phyloP scores from a whole-genome alignment of 805 yeast species.

The Saccharomycopsis sp. region DNA sequence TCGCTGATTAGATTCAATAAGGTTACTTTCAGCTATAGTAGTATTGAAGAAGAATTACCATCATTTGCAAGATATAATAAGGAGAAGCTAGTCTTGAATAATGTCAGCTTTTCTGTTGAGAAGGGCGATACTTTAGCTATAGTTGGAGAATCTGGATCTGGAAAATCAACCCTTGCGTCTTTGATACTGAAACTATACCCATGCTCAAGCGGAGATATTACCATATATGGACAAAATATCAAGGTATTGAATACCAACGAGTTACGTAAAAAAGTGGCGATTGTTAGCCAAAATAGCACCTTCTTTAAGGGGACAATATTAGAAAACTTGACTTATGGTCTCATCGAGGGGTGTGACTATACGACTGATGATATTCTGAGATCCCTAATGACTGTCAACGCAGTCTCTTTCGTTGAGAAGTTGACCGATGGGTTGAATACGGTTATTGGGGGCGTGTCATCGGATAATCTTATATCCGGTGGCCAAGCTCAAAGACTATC shows the following conservation, averaged over 20 bases:
- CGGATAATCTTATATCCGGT: slow-evolving; percentile 53
- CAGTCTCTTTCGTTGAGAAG: slow-evolving; percentile 40
- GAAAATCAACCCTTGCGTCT: slow-evolving; percentile 73
- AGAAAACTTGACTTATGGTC: slow-evolving; percentile 67
- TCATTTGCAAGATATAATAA: background rate
- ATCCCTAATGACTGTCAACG: slow-evolving; percentile 40
- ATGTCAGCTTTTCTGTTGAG: slow-evolving; percentile 38
- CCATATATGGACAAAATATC: slow-evolving; percentile 44
- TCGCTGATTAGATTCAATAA: slow-evolving; percentile 36
- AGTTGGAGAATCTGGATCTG: slow-evolving; percentile 85
- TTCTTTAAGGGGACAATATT: slow-evolving; percentile 68
- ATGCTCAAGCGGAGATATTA: slow-evolving; percentile 34
- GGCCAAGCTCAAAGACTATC: slow-evolving; percentile 88
- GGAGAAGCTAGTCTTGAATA: slow-evolving; percentile 30
- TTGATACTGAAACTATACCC: slow-evolving; percentile 50
- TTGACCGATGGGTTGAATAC: slow-evolving; percentile 59
- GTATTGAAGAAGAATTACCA: background rate
- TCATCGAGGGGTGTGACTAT: slow-evolving; percentile 27
- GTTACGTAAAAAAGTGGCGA: slow-evolving; percentile 48
- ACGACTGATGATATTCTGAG: slow-evolving; percentile 28
- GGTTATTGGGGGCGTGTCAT: slow-evolving; percentile 37
- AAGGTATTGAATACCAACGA: slow-evolving; percentile 37
- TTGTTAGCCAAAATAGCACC: slow-evolving; percentile 70
- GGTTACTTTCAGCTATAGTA: slow-evolving; percentile 36
- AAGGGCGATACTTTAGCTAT: slow-evolving; percentile 54